Evolutionary conservation across 2,329 filamentous ascomycete genomes (phyloP).

Genomic region (Exserohilum turcica): DNA sequence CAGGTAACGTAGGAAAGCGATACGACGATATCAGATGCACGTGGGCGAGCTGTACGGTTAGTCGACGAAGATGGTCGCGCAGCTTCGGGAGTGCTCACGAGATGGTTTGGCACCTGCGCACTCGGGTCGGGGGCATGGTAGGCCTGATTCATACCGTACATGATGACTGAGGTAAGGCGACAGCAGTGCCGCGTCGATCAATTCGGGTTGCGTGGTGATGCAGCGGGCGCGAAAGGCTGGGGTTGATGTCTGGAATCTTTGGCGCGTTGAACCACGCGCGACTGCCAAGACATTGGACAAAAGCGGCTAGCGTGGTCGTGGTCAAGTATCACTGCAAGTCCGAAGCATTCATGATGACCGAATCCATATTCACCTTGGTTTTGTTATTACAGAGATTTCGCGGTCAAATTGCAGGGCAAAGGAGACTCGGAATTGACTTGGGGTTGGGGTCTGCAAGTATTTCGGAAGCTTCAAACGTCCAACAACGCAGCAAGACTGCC

Average conservation of each 20-base stretch:
- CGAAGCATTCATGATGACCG: too few species aligned
- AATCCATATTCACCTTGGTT: too few species aligned
- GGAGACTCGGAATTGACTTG: too few species aligned
- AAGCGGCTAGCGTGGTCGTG: constrained; percentile 1
- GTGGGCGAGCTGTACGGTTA: constrained; percentile 71
- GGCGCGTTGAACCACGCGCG: constrained; percentile 24
- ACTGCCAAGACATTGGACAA: constrained; percentile 8
- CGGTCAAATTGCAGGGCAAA: too few species aligned
- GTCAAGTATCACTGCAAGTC: too few species aligned
- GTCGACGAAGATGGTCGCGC: constrained; percentile 13
- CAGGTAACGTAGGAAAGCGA: constrained; percentile 75
- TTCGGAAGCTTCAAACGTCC: too few species aligned
- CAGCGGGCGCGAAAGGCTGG: constrained; percentile 27
- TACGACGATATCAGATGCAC: constrained; percentile 87
- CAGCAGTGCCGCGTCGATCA: constrained; percentile 27
- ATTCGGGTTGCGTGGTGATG: constrained; percentile 16
- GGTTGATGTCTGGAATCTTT: constrained; percentile 26
- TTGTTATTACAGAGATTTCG: too few species aligned
- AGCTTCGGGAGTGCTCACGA: constrained; percentile 33
- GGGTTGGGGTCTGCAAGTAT: too few species aligned
- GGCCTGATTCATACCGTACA: constrained; percentile 45
- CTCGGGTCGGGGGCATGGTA: constrained; percentile 43
- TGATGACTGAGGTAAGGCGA: constrained; percentile 33
- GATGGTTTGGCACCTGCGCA: constrained; percentile 40
- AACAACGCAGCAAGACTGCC: too few species aligned